These are phyloP conservation scores for Hanseniaspora sp. DNA, from an alignment of 1,139 yeast species.

Conservation along the genomic window DNA sequence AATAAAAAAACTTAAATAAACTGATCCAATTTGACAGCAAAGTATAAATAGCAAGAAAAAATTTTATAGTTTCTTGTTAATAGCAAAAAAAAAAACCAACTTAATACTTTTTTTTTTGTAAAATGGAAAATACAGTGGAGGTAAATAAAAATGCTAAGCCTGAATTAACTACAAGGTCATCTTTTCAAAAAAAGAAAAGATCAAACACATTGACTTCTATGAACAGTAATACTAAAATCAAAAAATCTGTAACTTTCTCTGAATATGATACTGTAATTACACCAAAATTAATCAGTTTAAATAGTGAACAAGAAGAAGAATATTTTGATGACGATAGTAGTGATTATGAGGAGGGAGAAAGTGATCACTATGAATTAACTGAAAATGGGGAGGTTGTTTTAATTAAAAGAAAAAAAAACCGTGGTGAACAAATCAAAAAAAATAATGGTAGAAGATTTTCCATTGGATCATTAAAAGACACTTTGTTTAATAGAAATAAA, in stretches of 20 bases:
- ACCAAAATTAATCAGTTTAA: conserved; percentile 7
- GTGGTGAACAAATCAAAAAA: neutral
- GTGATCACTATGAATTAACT: conserved; percentile 4
- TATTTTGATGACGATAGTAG: conserved; percentile 1
- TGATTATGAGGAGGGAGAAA: neutral
- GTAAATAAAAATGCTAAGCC: neutral
- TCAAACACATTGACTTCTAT: neutral
- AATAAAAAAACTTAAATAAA: too few relatives aligned
- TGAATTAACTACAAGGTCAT: neutral
- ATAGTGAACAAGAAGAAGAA: neutral
- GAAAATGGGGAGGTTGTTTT: conserved; percentile 12
- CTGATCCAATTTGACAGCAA: too few relatives aligned
- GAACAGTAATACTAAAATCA: neutral
- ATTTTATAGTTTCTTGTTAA: too few relatives aligned
- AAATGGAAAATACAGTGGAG: neutral
- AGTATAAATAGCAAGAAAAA: too few relatives aligned
- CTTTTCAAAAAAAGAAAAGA: neutral
- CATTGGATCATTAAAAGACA: neutral
- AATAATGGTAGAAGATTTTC: conserved; percentile 1
- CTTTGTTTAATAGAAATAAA: neutral
- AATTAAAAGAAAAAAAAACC: neutral
- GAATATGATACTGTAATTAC: conserved; percentile 16
- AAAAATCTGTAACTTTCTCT: conserved; percentile 16
- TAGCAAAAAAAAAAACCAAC: too few relatives aligned
- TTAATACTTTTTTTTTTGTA: too few relatives aligned